Percentiles rank a stretch among this genome's conserved stretches.
Evolutionary conservation across 2,329 filamentous ascomycete genomes (phyloP).

Genomic region (Colletotrichum melonis): DNA sequence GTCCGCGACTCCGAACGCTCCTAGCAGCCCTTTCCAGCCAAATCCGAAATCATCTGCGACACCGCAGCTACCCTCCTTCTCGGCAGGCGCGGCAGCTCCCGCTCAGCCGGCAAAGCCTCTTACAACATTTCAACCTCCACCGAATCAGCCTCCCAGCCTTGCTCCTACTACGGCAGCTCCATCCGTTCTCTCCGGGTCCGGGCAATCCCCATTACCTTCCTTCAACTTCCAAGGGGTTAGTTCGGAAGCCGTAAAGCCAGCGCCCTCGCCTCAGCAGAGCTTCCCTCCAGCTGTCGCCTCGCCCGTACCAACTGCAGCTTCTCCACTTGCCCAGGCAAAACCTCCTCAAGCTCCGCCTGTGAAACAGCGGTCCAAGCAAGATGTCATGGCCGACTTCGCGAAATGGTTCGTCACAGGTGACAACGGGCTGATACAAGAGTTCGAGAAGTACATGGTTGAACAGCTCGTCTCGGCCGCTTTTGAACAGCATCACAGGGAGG

Average conservation of each 20-base stretch:
- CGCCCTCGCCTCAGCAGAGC: neutral
- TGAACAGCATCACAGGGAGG: constrained; percentile 51
- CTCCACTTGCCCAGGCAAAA: neutral
- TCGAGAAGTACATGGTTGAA: constrained; percentile 58
- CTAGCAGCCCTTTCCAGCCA: neutral
- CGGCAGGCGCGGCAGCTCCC: neutral
- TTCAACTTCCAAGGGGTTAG: neutral
- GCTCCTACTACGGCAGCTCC: constrained; percentile 32
- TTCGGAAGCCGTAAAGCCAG: neutral
- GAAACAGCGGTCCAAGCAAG: constrained; percentile 38
- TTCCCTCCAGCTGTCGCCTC: neutral
- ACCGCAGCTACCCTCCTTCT: neutral
- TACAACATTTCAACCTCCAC: constrained; percentile 36
- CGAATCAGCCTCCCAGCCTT: neutral
- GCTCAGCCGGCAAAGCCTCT: constrained; percentile 35
- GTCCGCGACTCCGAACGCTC: neutral
- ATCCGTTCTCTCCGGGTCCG: constrained; percentile 22
- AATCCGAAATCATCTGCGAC: constrained; percentile 31
- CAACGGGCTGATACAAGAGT: constrained; percentile 62
- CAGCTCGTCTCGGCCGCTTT: constrained; percentile 57
- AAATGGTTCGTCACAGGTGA: constrained; percentile 68
- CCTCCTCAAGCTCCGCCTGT: neutral
- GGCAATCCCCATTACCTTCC: constrained; percentile 19
- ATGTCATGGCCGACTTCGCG: constrained; percentile 61
- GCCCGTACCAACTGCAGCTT: constrained; percentile 9